Conservation (phyloP, 768 basidiomycete species). For the Suillus sp. region DNA sequence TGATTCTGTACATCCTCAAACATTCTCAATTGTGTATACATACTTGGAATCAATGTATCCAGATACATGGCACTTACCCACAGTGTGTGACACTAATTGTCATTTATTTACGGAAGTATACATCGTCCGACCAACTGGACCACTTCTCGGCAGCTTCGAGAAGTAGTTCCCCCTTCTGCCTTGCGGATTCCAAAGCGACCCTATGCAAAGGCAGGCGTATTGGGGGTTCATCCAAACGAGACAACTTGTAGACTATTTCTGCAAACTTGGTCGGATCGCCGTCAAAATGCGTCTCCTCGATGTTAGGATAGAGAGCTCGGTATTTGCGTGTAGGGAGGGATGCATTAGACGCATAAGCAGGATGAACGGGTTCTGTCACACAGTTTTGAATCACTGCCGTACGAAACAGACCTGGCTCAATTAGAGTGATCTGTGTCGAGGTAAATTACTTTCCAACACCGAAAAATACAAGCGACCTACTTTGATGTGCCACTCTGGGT, state of each 20-base stretch:
- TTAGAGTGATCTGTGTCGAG: constrained; percentile 21
- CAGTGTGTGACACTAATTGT: not conserved
- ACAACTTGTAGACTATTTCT: constrained; percentile 21
- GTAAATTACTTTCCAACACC: constrained; percentile 5
- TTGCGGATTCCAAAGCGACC: constrained; percentile 24
- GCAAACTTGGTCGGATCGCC: constrained; percentile 30
- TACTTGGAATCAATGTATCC: not conserved
- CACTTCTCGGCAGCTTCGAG: constrained; percentile 25
- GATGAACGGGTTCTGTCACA: constrained; percentile 17
- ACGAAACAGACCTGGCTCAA: constrained; percentile 30
- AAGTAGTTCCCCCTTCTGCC: constrained; percentile 22
- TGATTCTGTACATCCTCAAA: not conserved
- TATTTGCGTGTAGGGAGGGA: constrained; percentile 29
- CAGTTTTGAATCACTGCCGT: constrained; percentile 20
- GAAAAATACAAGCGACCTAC: constrained; percentile 17
- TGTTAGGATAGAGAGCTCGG: constrained; percentile 21
- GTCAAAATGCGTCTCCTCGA: constrained; percentile 23
- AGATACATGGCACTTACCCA: not conserved
- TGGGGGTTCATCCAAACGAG: constrained; percentile 20
- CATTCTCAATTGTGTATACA: not conserved
- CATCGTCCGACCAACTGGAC: constrained; percentile 27
- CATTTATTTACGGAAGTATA: constrained; percentile 20
- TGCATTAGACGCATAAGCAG: constrained; percentile 27
- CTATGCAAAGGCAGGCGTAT: constrained; percentile 27
- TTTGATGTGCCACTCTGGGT: constrained; percentile 40